These are phyloP conservation scores for Coemansia sp. DNA, from an alignment of 192 early-diverging fungal species.

Conservation along the genomic window DNA sequence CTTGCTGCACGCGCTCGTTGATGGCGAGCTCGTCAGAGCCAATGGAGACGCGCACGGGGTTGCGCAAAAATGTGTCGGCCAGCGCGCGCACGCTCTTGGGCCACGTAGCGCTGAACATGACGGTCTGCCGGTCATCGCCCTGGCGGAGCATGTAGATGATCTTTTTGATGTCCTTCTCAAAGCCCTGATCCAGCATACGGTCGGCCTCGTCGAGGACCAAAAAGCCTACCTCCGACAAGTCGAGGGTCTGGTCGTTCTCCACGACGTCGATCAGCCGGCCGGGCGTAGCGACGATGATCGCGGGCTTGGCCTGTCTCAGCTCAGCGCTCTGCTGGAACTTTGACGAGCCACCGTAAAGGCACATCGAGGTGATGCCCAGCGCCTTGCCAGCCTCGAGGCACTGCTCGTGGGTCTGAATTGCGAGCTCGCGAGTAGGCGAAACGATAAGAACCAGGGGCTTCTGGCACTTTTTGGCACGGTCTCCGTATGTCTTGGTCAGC, in stretches of 20 bases:
- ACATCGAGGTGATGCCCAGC: conserved; percentile 68
- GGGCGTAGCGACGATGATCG: conserved; percentile 92
- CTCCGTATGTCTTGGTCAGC: conserved; percentile 74
- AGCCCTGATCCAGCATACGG: conserved; percentile 96
- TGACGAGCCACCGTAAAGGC: conserved; percentile 89
- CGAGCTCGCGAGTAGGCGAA: conserved; percentile 95
- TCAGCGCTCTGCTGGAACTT: conserved; percentile 76
- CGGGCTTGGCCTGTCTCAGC: conserved; percentile 49
- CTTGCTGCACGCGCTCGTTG: conserved; percentile 82
- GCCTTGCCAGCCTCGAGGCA: conserved; percentile 68
- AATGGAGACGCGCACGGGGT: conserved; percentile 82
- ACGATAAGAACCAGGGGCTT: conserved; percentile 85
- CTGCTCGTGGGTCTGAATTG: conserved; percentile 94
- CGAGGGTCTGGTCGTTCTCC: conserved; percentile 73
- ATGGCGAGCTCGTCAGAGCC: conserved; percentile 89
- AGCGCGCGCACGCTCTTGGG: conserved; percentile 88
- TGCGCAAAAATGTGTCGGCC: conserved; percentile 77
- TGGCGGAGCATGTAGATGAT: conserved; percentile 79
- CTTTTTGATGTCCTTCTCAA: conserved; percentile 87
- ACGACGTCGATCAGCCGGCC: conserved; percentile 94
- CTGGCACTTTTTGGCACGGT: conserved; percentile 61
- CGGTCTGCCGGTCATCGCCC: conserved; percentile 79
- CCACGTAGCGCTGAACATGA: conserved; percentile 98
- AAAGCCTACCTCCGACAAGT: conserved; percentile 81
- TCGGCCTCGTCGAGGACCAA: conserved; percentile 98